These are phyloP conservation scores for Microstroma glucosiphilum DNA, from an alignment of 1,284 basidiomycete genomes.

Conservation along the genomic window DNA sequence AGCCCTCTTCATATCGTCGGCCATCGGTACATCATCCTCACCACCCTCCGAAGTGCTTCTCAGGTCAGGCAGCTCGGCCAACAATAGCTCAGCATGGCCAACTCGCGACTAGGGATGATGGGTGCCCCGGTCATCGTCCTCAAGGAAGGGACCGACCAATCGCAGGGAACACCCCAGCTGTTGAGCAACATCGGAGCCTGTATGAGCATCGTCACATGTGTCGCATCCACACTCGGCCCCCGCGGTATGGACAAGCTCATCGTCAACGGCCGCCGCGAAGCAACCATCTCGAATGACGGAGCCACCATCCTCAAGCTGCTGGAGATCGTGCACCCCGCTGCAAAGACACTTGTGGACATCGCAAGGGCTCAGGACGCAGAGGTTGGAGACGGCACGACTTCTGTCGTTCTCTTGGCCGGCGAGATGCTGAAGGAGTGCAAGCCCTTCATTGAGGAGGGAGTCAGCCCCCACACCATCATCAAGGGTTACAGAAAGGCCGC, in stretches of 20 bases:
- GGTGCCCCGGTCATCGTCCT: slow-evolving; percentile 40
- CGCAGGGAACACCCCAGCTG: slow-evolving; percentile 87
- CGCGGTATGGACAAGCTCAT: slow-evolving; percentile 97
- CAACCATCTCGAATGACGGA: slow-evolving; percentile 95
- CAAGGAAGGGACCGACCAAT: slow-evolving; percentile 81
- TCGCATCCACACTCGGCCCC: slow-evolving; percentile 87
- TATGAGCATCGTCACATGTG: slow-evolving; percentile 42
- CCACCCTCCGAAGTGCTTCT: no score
- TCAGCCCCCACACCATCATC: slow-evolving; percentile 95
- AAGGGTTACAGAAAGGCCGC: slow-evolving; percentile 88
- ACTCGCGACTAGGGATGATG: neutral
- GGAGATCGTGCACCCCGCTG: slow-evolving; percentile 95
- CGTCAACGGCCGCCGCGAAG: slow-evolving; percentile 65
- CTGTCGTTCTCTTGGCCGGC: slow-evolving; percentile 85
- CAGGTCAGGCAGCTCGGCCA: no score
- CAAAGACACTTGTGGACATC: slow-evolving; percentile 91
- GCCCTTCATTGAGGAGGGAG: slow-evolving; percentile 90
- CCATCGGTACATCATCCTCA: no score
- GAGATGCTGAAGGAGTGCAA: slow-evolving; percentile 91
- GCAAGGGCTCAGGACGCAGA: slow-evolving; percentile 97
- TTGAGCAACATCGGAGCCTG: slow-evolving; percentile 77
- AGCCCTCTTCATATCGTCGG: no score
- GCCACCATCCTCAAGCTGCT: slow-evolving; percentile 94
- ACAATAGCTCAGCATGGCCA: no score
- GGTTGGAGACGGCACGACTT: slow-evolving; percentile 96